These are phyloP conservation scores for Thraustotheca clavata DNA, from an alignment of 352 stramenopile genomes.

Conservation along the genomic window DNA sequence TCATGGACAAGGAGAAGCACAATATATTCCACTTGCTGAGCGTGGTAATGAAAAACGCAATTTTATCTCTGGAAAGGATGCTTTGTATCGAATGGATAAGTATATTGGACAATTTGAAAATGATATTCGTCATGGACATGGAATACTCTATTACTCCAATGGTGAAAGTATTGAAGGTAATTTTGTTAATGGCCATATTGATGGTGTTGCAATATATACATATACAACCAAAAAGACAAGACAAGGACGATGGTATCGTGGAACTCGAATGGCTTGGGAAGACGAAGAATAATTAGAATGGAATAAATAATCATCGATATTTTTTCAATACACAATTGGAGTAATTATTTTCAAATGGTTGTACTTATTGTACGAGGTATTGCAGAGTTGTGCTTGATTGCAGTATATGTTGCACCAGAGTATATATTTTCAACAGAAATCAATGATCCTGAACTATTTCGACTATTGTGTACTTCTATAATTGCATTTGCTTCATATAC, in stretches of 20 bases:
- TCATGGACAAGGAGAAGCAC: conserved; percentile 33
- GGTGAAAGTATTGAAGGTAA: conserved; percentile 36
- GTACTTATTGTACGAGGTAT: no score
- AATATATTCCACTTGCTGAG: conserved; percentile 37
- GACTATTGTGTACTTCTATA: not conserved
- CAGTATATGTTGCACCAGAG: not conserved
- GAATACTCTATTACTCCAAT: conserved; percentile 45
- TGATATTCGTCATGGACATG: conserved; percentile 40
- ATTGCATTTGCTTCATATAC: not conserved
- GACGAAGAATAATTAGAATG: conserved; percentile 1
- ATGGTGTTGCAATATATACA: conserved; percentile 35
- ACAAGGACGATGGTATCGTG: not conserved
- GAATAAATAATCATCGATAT: no score
- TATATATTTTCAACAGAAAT: not conserved
- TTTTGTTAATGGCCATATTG: conserved; percentile 39
- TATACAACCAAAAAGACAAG: not conserved
- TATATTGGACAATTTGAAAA: conserved; percentile 45
- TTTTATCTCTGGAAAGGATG: not conserved
- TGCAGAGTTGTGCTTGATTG: no score
- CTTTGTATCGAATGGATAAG: conserved; percentile 44
- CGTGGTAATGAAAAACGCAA: conserved; percentile 15
- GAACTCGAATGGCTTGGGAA: not conserved
- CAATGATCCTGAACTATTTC: conserved; percentile 1
- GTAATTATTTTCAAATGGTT: no score
- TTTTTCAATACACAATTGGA: no score